A percentile compares a stretch with the other conserved stretches of the same genome.
Conservation (phyloP, 805 yeast species). For the Isabelozyma pseudorhagii region DNA sequence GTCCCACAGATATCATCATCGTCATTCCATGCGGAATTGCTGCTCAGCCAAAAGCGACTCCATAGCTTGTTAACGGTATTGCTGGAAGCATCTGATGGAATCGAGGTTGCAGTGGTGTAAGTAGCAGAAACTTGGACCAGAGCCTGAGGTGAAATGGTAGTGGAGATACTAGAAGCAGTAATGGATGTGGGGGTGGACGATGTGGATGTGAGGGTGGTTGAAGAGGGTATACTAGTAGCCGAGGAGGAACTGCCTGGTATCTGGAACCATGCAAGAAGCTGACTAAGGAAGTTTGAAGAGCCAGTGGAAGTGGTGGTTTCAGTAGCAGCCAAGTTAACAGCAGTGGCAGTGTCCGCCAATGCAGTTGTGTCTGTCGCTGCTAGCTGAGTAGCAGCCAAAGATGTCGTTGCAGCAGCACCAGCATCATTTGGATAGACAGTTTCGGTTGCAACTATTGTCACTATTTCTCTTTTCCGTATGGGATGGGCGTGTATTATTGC, state of each 20-base stretch:
- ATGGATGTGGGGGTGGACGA: background rate
- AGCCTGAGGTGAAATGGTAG: background rate
- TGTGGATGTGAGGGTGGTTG: background rate
- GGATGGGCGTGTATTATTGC: background rate
- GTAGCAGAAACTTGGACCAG: background rate
- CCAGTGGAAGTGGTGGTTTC: background rate
- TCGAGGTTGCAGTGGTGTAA: background rate
- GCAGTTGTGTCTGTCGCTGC: background rate
- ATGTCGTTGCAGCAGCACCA: background rate
- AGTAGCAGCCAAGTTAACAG: background rate
- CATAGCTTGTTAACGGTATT: conserved; percentile 10
- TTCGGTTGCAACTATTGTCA: background rate
- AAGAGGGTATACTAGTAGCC: background rate
- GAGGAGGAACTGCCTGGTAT: background rate
- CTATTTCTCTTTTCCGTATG: background rate
- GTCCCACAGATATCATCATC: conserved; percentile 15
- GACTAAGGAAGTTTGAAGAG: background rate
- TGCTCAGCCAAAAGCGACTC: conserved; percentile 18
- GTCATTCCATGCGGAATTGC: conserved; percentile 10
- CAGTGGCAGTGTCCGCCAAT: background rate
- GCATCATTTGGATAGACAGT: background rate
- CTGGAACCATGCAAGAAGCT: background rate
- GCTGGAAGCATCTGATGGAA: background rate
- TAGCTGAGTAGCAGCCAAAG: too few species aligned
- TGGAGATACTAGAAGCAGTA: background rate